Base-by-base conservation (phyloP, 495 filamentous ascomycete genomes). In the Penicillium soppii region DNA sequence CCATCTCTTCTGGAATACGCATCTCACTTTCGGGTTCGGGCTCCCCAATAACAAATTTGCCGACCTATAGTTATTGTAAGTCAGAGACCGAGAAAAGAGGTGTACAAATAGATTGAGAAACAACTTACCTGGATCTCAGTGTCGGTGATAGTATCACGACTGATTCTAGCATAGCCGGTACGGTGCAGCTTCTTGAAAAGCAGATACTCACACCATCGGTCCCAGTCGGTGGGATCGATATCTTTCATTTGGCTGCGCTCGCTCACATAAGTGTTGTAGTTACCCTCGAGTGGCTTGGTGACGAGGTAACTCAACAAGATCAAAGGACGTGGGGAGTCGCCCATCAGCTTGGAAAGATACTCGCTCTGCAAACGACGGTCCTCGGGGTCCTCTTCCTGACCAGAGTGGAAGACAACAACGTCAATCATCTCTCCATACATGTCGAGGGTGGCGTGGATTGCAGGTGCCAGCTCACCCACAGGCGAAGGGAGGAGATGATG, bases 171-270 rank as follows among this genome's bases (percentile, higher is more conserved):
- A 65, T 97, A 98, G 7, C 91, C 95, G 3, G 86, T 86, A 54
- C 92, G 78, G 67, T 85, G 87, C 43, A 99, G 68, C 9, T 85
- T 86, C 75, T 97, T 96, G 76, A 88, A 99, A 43, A 99, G 76
- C 55, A 99, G 94, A 63, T 99, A 99, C 75, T 99, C 94, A 73
- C 95, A 99, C 95, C 95, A 99, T 49, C 95, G 75, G 70, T 98
- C 94, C 91, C 90, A 96, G 63, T 99, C 95, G 12, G 77, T 86
- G 7, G 84, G 81, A 58, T 99, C 95, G 44, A 99, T 94, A 61
- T 99, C 95, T 57, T 87, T 84, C 95, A 99, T 99, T 17, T 89
- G 87, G 50, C 87, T 92, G 39, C 74, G 63, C 19, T 92, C 83
- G 38, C 89, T 87, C 22, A 99, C 95, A 61, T 96, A 97, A 1